phyloP scores from a whole-genome alignment of 2,329 filamentous ascomycete genomes.

The Albophoma yamanashiensis region DNA sequence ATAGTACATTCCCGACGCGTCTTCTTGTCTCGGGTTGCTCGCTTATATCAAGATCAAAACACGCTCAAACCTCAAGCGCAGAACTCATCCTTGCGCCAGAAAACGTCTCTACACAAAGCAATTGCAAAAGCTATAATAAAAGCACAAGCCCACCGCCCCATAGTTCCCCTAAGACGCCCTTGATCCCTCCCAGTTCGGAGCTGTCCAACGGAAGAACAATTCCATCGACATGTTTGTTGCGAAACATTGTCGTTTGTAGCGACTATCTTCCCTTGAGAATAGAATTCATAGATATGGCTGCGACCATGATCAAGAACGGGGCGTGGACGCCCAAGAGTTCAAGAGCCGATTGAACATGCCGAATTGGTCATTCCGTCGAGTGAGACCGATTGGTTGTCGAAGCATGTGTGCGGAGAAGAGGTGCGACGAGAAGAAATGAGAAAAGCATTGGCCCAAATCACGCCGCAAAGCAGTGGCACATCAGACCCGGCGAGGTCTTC shows the following conservation, averaged over 20 bases:
- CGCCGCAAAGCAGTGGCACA: slow-evolving; percentile 5
- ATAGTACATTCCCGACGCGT: background rate
- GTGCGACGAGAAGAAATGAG: slow-evolving; percentile 14
- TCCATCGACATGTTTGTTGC: background rate
- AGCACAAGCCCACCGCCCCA: background rate
- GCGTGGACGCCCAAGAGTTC: background rate
- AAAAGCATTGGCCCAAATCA: slow-evolving; percentile 6
- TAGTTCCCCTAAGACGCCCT: background rate
- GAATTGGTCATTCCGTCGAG: slow-evolving; percentile 1
- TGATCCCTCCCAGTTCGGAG: background rate
- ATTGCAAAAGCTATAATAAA: background rate
- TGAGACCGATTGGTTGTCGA: background rate
- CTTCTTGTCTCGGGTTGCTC: background rate
- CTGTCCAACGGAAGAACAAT: background rate
- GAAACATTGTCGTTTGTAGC: background rate
- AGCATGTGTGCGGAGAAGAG: background rate
- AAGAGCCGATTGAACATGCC: slow-evolving; percentile 5
- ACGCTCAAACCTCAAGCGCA: background rate
- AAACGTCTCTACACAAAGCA: background rate
- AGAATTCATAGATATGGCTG: slow-evolving; percentile 1
- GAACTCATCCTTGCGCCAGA: background rate
- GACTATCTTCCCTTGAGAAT: slow-evolving; percentile 1
- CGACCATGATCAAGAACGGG: slow-evolving; percentile 6
- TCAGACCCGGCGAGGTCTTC: slow-evolving; percentile 17
- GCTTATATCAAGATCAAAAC: background rate